A percentile compares a stretch with the other conserved stretches of the same genome.
Evolutionary conservation across 176 grass and related monocot species (phyloP).

Genomic region (barley (Hordeum vulgare)): MorexV3_pseudomolecules_assembly NC_058518.1:422407569-422408068

Average conservation of each 20-base stretch:
- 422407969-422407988: slow-evolving; percentile 10
- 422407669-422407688: not conserved
- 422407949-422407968: slow-evolving; percentile 19
- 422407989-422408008: not conserved
- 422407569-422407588: not conserved
- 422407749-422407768: slow-evolving; percentile 2
- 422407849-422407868: not conserved
- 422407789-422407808: not conserved
- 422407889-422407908: slow-evolving; percentile 23
- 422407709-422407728: not conserved
- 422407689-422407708: not conserved
- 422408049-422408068: slow-evolving; percentile 1
- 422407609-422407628: not conserved
- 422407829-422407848: slow-evolving; percentile 8
- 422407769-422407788: not conserved
- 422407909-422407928: slow-evolving; percentile 16
- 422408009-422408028: slow-evolving; percentile 18
- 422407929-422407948: slow-evolving; percentile 42
- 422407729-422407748: not conserved
- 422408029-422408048: not conserved
- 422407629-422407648: not conserved
- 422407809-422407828: slow-evolving; percentile 7
- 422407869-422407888: slow-evolving; percentile 38
- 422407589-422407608: not conserved
- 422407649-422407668: not conserved